Conservation (phyloP, 257 asterid genomes). For the Ajuga chamaepitys region DNA sequence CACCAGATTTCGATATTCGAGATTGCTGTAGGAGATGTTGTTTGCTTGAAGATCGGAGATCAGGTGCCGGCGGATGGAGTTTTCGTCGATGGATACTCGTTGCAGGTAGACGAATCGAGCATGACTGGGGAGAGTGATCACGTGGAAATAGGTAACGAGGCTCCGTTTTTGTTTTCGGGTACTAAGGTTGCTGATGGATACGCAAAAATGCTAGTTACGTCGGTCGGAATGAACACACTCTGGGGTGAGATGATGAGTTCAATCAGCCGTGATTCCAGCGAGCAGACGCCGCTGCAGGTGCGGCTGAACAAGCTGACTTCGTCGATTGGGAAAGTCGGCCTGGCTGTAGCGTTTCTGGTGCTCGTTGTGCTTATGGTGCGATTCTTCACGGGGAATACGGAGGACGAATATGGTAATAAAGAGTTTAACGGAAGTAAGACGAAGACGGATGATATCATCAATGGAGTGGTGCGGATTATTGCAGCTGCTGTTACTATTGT, state of each 20-base stretch:
- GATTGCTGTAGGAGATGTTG: slow-evolving; percentile 26
- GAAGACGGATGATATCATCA: slow-evolving; percentile 19
- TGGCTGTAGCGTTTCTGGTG: slow-evolving; percentile 33
- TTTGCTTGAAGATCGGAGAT: slow-evolving; percentile 38
- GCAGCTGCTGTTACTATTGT: slow-evolving; percentile 38
- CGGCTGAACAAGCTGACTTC: slow-evolving; percentile 34
- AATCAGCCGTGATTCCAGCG: slow-evolving; percentile 18
- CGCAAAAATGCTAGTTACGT: slow-evolving; percentile 26
- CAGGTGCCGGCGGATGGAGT: slow-evolving; percentile 43
- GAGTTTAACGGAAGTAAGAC: slow-evolving; percentile 24
- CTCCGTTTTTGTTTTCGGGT: slow-evolving; percentile 28
- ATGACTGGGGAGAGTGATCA: slow-evolving; percentile 37
- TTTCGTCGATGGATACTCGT: slow-evolving; percentile 31
- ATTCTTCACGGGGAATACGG: slow-evolving; percentile 15
- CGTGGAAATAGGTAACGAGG: slow-evolving; percentile 3
- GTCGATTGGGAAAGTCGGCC: slow-evolving; percentile 33
- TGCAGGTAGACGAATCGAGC: slow-evolving; percentile 33
- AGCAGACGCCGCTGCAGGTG: slow-evolving; percentile 27
- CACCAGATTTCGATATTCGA: slow-evolving; percentile 22
- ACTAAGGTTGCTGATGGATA: slow-evolving; percentile 32
- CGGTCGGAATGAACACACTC: slow-evolving; percentile 25
- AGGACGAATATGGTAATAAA: slow-evolving; percentile 21
- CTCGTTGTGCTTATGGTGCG: slow-evolving; percentile 30
- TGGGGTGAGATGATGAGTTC: slow-evolving; percentile 36
- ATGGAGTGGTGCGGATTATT: slow-evolving; percentile 23